Evolutionary conservation across 2,329 filamentous ascomycete species (phyloP), one percentile per base, ranked within the genome.

Genomic region (Cryphonectria carpinicola): DNA sequence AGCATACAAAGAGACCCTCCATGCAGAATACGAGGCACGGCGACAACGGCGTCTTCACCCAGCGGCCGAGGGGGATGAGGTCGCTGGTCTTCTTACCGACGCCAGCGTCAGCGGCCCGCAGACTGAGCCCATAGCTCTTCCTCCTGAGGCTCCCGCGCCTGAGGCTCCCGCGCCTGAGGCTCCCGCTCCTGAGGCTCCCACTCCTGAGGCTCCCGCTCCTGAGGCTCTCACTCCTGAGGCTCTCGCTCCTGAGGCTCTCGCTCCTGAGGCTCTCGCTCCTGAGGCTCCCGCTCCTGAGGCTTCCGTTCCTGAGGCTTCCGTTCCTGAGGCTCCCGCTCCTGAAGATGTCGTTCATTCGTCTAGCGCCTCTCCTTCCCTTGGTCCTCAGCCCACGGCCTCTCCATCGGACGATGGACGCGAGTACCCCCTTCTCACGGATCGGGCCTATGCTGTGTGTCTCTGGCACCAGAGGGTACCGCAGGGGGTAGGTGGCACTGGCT

Each of bases 391-490:
- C 14, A 90, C 89, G 75, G 82, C 88, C 11, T 91, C 89, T 89
- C 86, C 87, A 6, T 85, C 88, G 69, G 90, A 92, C 67, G 88
- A 91, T 71, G 87, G 86, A 0, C 89, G 88, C 75, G 91, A 93
- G 74, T 92, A 92, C 77, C 88, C 89, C 2, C 89, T 93, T 73
- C 84, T 87, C 25, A 93, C 91, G 1, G 90, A 92, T 73, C 86
- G 93, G 32, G 92, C 92, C 0, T 85, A 89, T 64, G 87, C 88
- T 25, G 88, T 95, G 70, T 87, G 89, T 0, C 82, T 87, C 58
- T 96, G 93, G 93, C 87, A 95, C 32, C 81, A 81, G 65, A 85
- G 90, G 70, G 89, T 87, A 0, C 88, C 87, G 7, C 72, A 78
- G 0, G 80, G n/a, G 74, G 78, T 32, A 32, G 68, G 77, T 61